Base-by-base conservation (phyloP, 768 basidiomycete genomes). In the Suillus clintonianus region DNA sequence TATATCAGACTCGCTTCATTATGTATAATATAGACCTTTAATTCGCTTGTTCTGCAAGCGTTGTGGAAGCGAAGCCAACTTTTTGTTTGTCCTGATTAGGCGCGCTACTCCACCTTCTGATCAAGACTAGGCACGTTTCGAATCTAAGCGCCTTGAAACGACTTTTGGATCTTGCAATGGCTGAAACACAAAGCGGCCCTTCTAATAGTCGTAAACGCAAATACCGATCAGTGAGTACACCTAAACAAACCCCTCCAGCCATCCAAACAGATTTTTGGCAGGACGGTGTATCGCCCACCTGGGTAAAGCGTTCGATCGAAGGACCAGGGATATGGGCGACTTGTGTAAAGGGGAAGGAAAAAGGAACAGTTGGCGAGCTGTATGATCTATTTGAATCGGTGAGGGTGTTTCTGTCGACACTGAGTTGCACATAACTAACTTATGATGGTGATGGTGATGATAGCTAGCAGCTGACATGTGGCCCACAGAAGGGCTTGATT, bases 291-390 rank as follows among this genome's bases (percentile, higher is more conserved):
- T 85, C 85, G 3, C 83, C 87, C 19, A 82, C 87, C 34, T 89
- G 88, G 88, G 82, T 77, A 24, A 91, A 86, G 73, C 78, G 84
- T 48, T 75, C 79, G 30, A 83, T 94, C 62, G 89, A 91, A 64
- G 93, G 93, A 10, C 93, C 93, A 22, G 92, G 93, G 19, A 78
- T 95, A 22, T 95, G 93, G 92, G 90, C 86, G 11, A 92, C 88
- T 69, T 94, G 91, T 81, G 84, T 92, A 36, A 92, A 89, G 73
- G 93, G 93, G 22, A 94, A 89, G 68, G 94, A 95, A 73, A 89
- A 85, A 66, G 89, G 88, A 69, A 83, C 90, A 0, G 84, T 92
- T 5, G 86, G 88, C 42, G 93, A 95, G 71, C 74, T 92, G 41
- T 89, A 89, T 65, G 91, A 93, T 69, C 69, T 95, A 11, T 92